Base-by-base conservation (phyloP, 2,329 filamentous ascomycete species). In the Dactylellina drechsleri region DNA sequence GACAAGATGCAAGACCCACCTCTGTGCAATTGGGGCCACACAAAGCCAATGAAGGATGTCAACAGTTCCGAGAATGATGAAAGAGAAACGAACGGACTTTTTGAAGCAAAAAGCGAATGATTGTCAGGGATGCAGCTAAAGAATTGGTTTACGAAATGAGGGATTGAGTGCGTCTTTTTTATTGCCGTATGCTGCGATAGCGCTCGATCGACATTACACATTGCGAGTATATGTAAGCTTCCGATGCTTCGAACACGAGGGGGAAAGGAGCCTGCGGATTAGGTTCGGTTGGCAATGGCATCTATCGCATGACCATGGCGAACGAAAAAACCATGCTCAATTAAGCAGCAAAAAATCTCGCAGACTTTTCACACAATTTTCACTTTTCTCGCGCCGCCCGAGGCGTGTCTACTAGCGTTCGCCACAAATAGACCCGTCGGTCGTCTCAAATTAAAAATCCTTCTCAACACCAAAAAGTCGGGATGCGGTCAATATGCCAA, bases 101-200 rank as follows among this genome's bases (percentile, higher is more conserved):
- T 36, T 36, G 10, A 36, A 36, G 31, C 31, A 36, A 36, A 36
- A 36, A 36, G 31, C 31, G 31, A 47, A 47, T 36, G 47, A 41
- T 59, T 57, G 40, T 61, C 56, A 56, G 65, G 65, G 65, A 68
- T 60, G 47, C 16, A 47, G 26, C 31, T 60, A 6, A 41, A 13
- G 12, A 59, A 49, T 49, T 36, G 13, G 18, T 7, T 23, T 52
- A 52, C 47, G 10, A 52, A 52, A 49, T 26, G 23, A 20, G 45
- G 45, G 36, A 31, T 41, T 13, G 18, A 40, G 40, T 66, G 68
- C 68, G 68, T 60, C 61, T 73, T 65, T 28, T 36, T 73, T 73
- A 73, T 73, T 71, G 43, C 59, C 31, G 45, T 47, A 65, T 71
- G 53, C 40, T 62, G 66, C 66, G 31, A 36, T 36, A 36, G 31